Conservation (phyloP, 2,329 filamentous ascomycete species). For the Trichoderma asperellum region DNA sequence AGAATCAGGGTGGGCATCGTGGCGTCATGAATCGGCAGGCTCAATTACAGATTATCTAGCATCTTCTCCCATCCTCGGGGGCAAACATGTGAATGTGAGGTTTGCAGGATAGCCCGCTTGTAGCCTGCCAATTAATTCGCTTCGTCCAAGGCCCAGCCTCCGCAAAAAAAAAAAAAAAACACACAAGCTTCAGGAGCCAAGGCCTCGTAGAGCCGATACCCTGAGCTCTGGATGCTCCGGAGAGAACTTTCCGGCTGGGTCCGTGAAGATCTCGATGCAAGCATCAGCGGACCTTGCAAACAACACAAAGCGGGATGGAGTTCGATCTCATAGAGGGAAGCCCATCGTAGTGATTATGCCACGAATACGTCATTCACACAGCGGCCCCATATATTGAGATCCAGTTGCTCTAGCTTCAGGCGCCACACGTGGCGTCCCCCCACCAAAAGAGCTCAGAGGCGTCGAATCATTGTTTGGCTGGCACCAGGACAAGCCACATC, state of each 20-base stretch:
- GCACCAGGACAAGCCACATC: slow-evolving; percentile 2
- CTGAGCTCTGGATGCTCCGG: neutral
- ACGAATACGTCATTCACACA: slow-evolving; percentile 12
- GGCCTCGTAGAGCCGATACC: neutral
- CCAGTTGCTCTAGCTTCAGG: neutral
- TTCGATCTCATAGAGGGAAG: neutral
- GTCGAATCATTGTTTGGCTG: neutral
- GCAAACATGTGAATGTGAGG: neutral
- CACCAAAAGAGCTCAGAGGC: neutral
- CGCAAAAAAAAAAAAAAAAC: neutral
- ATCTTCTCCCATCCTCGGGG: neutral
- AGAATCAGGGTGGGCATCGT: neutral
- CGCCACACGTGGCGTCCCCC: slow-evolving; percentile 24
- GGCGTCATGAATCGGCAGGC: slow-evolving; percentile 4
- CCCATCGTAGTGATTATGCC: slow-evolving; percentile 16
- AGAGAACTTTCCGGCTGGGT: slow-evolving; percentile 2
- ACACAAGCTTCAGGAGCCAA: slow-evolving; percentile 9
- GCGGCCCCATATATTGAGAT: neutral
- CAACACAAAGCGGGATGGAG: neutral
- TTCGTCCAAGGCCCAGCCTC: too few relatives aligned
- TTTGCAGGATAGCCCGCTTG: neutral
- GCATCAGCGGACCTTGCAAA: slow-evolving; percentile 3
- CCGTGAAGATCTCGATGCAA: slow-evolving; percentile 23
- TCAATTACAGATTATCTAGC: neutral
- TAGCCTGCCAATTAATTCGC: neutral